These are phyloP conservation scores for Bullera alba DNA, from an alignment of 768 basidiomycete genomes.

Conservation along the genomic window DNA sequence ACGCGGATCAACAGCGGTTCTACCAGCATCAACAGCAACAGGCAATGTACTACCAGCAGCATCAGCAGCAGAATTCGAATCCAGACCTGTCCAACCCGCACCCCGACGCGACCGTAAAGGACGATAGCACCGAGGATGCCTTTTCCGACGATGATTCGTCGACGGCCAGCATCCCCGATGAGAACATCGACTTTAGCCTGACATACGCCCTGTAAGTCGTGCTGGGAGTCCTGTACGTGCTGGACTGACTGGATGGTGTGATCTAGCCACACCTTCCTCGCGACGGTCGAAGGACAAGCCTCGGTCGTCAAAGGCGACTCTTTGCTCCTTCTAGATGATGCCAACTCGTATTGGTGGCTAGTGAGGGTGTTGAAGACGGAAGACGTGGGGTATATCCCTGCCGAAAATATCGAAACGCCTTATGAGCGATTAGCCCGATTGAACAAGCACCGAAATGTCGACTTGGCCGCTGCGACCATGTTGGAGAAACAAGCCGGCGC, in stretches of 20 bases:
- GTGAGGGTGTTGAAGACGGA: conserved; percentile 97
- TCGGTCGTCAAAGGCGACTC: conserved; percentile 98
- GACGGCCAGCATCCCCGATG: conserved; percentile 42
- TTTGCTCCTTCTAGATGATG: conserved; percentile 92
- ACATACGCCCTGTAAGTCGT: conserved; percentile 44
- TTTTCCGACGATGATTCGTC: conserved; percentile 34
- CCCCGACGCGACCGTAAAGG: background rate
- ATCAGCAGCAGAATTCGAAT: conserved; percentile 19
- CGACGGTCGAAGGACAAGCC: conserved; percentile 96
- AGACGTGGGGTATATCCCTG: conserved; percentile 97
- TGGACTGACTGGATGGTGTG: conserved; percentile 35
- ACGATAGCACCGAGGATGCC: conserved; percentile 20
- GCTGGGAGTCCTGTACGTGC: background rate
- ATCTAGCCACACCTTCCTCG: conserved; percentile 90
- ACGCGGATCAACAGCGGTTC: conserved; percentile 46
- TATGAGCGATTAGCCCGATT: conserved; percentile 90
- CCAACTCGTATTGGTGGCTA: conserved; percentile 99
- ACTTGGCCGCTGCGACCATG: conserved; percentile 47
- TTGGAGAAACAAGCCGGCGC: conserved; percentile 30
- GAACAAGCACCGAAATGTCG: conserved; percentile 95
- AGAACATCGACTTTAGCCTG: conserved; percentile 46
- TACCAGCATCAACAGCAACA: conserved; percentile 35
- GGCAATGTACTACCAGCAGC: conserved; percentile 32
- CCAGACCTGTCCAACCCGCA: background rate
- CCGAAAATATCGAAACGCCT: conserved; percentile 98